Base-by-base conservation (phyloP, 345 rosid genomes). In the Gossypium australe region DNA sequence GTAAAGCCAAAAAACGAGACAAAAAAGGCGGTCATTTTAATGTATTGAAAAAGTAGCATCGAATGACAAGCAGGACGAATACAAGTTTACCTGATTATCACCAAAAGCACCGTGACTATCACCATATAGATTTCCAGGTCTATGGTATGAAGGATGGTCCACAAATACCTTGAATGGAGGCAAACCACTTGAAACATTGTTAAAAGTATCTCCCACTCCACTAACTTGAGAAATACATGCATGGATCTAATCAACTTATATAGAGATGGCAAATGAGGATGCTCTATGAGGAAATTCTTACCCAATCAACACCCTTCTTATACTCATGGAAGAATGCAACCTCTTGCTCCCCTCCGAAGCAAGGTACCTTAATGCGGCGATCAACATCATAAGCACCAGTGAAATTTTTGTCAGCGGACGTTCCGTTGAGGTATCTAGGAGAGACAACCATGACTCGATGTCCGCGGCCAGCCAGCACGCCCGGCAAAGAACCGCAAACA, bases 381-480 rank as follows among this genome's bases (percentile, higher is more conserved):
- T 87, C 84, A 58, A 85, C 27, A 81, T 90, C 92, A 56, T 72
- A 60, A 75, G 88, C 90, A 77, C 74, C 68, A 2, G 89, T 81
- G 55, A 79, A 85, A 22, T 81, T 89, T 58, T 73, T 52, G 70
- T 92, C 97, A n/a, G 85, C 85, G 17, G 81, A 56, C 13, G 91
- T 84, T 58, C 96, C 94, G 64, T 86, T 87, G 16, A 74, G 75
- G 78, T 95, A 95, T 67, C 91, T 87, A 16, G 99, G 98, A 80
- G 96, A 86, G 76, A 95, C 82, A 77, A 94, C 97, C 98, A 95
- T 92, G 9, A 95, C 98, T 49, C 99, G 94, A 66, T 94, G 98
- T 13, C 98, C 97, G 41, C 87, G 90, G 14, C 79, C 75, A 76
- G 97, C 97, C 53, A 94, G 67, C 34, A 91, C 93, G 69, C 86